These are phyloP conservation scores for Houttuynia cordata DNA, from an alignment of 164 flowering plant species.

Conservation along the genomic window DNA sequence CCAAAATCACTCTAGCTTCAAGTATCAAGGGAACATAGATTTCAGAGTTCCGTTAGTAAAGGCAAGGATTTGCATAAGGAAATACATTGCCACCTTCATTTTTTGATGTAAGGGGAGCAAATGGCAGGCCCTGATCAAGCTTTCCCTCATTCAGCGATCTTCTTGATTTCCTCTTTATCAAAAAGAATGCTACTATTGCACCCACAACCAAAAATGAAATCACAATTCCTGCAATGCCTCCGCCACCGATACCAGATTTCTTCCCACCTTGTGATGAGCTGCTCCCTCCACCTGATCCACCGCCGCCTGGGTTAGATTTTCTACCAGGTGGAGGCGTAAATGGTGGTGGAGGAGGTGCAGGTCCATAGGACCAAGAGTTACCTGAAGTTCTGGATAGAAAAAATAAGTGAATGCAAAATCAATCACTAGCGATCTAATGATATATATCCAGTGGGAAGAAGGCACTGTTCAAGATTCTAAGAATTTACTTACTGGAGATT, in stretches of 20 bases:
- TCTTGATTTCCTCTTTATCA: slow-evolving; percentile 57
- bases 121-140: slow-evolving; percentile 47
- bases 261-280: slow-evolving; percentile 29
- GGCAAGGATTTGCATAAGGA: neutral
- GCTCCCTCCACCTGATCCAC: slow-evolving; percentile 24
- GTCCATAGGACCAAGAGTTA: slow-evolving; percentile 55
- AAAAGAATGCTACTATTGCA: slow-evolving; percentile 61
- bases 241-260: slow-evolving; percentile 75
- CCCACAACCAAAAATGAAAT: slow-evolving; percentile 69
- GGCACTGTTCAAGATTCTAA: neutral
- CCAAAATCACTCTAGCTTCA: neutral
- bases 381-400: slow-evolving; percentile 46
- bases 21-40: no score
- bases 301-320: slow-evolving; percentile 19
- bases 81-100: slow-evolving; percentile 50
- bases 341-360: slow-evolving; percentile 96
- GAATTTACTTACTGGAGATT: slow-evolving; percentile 51
- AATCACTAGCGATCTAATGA: neutral
- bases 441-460: neutral
- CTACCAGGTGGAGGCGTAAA: slow-evolving; percentile 45
- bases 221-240: slow-evolving; percentile 75
- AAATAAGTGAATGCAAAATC: neutral
- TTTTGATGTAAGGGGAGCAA: slow-evolving; percentile 48
- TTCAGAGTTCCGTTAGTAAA: neutral
- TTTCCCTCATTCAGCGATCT: slow-evolving; percentile 54